A percentile compares a stretch with the other conserved stretches of the same genome.
Conservation (phyloP, 2,329 filamentous ascomycete species). For the Alternaria gansuensis region DNA sequence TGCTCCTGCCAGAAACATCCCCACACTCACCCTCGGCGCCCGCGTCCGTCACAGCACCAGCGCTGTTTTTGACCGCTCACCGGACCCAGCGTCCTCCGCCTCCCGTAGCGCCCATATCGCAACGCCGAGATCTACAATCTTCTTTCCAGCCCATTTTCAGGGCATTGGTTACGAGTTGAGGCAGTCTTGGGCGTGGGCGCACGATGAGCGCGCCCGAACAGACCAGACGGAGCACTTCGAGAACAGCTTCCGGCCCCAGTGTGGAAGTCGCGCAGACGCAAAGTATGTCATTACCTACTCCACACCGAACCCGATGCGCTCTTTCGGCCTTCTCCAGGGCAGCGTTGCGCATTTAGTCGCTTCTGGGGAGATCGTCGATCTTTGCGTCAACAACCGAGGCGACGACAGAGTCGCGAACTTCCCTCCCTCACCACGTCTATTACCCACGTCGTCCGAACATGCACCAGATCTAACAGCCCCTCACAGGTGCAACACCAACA, state of each 20-base stretch:
- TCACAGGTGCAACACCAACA: slow-evolving; percentile 28
- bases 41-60: slow-evolving; percentile 32
- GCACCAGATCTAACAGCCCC: slow-evolving; percentile 12
- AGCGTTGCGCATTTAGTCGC: not conserved
- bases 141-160: slow-evolving; percentile 12
- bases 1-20: slow-evolving; percentile 26
- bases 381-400: slow-evolving; percentile 36
- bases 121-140: slow-evolving; percentile 27
- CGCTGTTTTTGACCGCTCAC: slow-evolving; percentile 43
- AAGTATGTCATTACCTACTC: slow-evolving; percentile 32
- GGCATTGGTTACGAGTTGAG: slow-evolving; percentile 42
- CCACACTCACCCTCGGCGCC: slow-evolving; percentile 33
- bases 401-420: slow-evolving; percentile 25
- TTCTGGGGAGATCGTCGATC: slow-evolving; percentile 17
- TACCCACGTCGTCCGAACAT: not conserved
- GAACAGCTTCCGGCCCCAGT: slow-evolving; percentile 41
- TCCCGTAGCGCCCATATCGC: slow-evolving; percentile 24
- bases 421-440: slow-evolving; percentile 13
- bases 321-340: not conserved
- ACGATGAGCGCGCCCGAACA: slow-evolving; percentile 53
- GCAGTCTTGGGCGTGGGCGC: slow-evolving; percentile 46
- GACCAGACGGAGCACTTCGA: slow-evolving; percentile 50
- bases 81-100: slow-evolving; percentile 31
- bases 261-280: slow-evolving; percentile 28
- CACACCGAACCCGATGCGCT: not conserved